These are phyloP conservation scores for Beauveria scarabaeidicola DNA, from an alignment of 2,329 filamentous ascomycete genomes.

Conservation along the genomic window DNA sequence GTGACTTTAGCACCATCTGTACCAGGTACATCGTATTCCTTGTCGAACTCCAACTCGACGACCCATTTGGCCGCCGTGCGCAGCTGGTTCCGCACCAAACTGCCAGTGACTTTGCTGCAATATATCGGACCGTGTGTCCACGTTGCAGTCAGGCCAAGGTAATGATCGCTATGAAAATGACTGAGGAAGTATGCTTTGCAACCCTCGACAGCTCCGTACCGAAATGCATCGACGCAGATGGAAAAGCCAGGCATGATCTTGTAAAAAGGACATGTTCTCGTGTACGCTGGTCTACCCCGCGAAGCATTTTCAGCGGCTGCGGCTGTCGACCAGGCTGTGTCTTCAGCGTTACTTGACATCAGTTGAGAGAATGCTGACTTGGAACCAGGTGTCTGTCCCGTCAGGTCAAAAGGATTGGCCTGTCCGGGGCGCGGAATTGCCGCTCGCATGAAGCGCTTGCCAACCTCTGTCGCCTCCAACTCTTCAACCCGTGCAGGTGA, in stretches of 20 bases:
- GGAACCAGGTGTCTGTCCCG: conserved; percentile 25
- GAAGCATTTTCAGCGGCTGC: conserved; percentile 71
- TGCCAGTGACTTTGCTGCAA: conserved; percentile 86
- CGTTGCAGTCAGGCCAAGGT: conserved; percentile 76
- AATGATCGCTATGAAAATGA: conserved; percentile 97
- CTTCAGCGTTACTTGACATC: conserved; percentile 88
- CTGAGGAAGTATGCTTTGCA: conserved; percentile 94
- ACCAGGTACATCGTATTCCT: conserved; percentile 66
- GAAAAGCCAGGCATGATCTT: conserved; percentile 92
- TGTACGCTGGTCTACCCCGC: conserved; percentile 75
- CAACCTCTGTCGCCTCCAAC: conserved; percentile 31
- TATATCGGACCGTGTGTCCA: conserved; percentile 96
- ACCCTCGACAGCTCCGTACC: conserved; percentile 86
- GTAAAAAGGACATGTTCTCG: conserved; percentile 93
- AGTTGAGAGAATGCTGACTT: conserved; percentile 81
- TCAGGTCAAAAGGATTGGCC: conserved; percentile 63
- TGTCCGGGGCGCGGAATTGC: conserved; percentile 71
- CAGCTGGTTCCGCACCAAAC: conserved; percentile 79
- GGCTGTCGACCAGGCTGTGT: conserved; percentile 80
- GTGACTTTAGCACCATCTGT: conserved; percentile 80
- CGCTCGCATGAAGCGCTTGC: conserved; percentile 57
- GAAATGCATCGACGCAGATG: conserved; percentile 92
- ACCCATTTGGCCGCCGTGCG: conserved; percentile 81
- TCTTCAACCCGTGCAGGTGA: conserved; percentile 15
- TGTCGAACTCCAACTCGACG: conserved; percentile 76